Conservation (phyloP, 2,329 filamentous ascomycete species). For the Gaeumannomyces tritici region DNA sequence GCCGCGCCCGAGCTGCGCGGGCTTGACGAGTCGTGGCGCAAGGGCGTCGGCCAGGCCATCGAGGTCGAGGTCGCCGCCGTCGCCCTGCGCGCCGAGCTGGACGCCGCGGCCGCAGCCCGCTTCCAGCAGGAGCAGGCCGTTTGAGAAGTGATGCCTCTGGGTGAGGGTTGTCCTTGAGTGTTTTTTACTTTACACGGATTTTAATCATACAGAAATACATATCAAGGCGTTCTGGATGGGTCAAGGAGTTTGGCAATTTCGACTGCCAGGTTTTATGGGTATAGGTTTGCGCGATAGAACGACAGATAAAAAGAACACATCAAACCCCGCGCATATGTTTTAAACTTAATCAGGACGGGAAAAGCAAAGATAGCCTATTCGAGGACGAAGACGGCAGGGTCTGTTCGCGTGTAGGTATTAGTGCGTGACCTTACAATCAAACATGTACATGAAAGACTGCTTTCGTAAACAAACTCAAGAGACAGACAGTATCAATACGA, state of each 20-base stretch:
- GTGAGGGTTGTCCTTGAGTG: not conserved
- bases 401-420: no score
- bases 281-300: not conserved
- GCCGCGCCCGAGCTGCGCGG: constrained; percentile 63
- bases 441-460: no score
- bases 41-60: constrained; percentile 66
- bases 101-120: not conserved
- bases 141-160: not conserved
- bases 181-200: not conserved
- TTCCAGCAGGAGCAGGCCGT: not conserved
- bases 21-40: constrained; percentile 67
- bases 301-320: not conserved
- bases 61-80: constrained; percentile 84
- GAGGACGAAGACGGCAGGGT: not conserved
- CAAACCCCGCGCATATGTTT: not conserved
- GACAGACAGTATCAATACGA: not conserved
- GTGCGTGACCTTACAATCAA: no score
- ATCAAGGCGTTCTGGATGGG: not conserved
- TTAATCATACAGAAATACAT: not conserved
- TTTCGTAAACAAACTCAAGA: not conserved
- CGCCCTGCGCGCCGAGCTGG: constrained; percentile 37
- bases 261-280: not conserved
- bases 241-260: not conserved
- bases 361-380: not conserved
- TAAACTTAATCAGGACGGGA: not conserved